Evolutionary conservation across 2,329 filamentous ascomycete genomes (phyloP).

Genomic region (Conoideocrella luteorostrata): DNA sequence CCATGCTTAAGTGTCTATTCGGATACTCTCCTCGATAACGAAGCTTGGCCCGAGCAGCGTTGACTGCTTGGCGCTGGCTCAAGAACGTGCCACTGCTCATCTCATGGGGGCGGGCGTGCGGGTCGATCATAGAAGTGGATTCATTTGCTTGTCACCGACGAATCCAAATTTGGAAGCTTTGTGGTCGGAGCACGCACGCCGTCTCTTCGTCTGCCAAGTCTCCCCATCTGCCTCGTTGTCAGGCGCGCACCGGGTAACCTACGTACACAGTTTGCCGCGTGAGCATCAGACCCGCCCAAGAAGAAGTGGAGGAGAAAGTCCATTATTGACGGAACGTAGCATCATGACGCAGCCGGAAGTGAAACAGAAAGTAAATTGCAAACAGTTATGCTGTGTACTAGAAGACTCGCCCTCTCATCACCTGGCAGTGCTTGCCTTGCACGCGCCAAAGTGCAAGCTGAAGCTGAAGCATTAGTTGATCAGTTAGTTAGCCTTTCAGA

Average conservation of each 20-base stretch:
- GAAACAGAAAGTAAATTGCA: too few relatives aligned
- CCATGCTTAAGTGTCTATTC: too few relatives aligned
- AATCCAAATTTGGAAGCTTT: slow-evolving; percentile 1
- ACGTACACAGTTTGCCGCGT: too few relatives aligned
- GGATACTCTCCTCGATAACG: too few relatives aligned
- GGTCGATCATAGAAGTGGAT: slow-evolving; percentile 1
- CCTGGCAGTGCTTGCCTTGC: background rate
- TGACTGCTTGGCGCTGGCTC: background rate
- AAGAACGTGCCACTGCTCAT: too few relatives aligned
- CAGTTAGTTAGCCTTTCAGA: too few relatives aligned
- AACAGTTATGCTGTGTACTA: background rate
- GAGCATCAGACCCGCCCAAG: background rate
- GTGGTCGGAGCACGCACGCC: slow-evolving; percentile 4
- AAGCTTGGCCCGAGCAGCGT: background rate
- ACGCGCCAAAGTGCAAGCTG: too few relatives aligned
- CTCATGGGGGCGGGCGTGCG: background rate
- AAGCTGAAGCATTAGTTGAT: too few relatives aligned
- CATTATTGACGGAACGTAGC: background rate
- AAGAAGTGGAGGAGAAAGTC: background rate
- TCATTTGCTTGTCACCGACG: background rate
- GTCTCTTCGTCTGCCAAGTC: background rate
- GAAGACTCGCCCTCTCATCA: background rate
- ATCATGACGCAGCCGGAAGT: too few relatives aligned
- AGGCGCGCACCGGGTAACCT: too few relatives aligned
- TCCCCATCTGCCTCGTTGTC: too few relatives aligned